Base-by-base conservation (phyloP, 2,329 filamentous ascomycete species). In the Neonectria magnoliae region DNA sequence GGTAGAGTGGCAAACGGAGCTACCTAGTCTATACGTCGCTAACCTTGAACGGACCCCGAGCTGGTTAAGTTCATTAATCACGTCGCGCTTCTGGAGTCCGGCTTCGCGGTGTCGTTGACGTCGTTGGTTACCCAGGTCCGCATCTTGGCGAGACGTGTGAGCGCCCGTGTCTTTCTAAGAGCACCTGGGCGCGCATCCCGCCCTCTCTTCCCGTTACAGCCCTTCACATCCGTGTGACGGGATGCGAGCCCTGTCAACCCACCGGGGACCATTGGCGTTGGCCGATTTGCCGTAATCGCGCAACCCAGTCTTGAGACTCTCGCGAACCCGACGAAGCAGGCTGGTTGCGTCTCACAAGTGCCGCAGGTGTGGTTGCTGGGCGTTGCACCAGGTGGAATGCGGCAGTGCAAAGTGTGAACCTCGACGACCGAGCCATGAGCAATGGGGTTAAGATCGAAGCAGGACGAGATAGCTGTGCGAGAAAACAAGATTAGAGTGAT, bases 331-430 rank as follows among this genome's bases (percentile, higher is more conserved):
- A 41, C 20, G 22, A n/a, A 2, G 25, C 38, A 55, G 22, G 27
- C 25, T 27, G 20, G 31, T 42, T 27, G 50, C 50, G 22, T 58
- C 41, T 31, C 47, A 33, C 20, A 16, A 25, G 25, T 25, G 25
- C 8, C 22, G 5, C 51, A 9, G 42, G n/a, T 25, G n/a, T 41
- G 31, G 42, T 44, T 57, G 59, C 44, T 33, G 27, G 36, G 55
- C 31, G 48, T 63, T 53, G 33, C 60, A 58, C 54, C 18, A 27
- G 29, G 41, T 63, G 60, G 48, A 58, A 63, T 58, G 60, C 54
- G 33, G 48, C 22, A 11, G 50, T 8, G 22, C 25, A 41, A 45
- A 14, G 27, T 13, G 27, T 13, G 27, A 51, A 51, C 27, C 4
- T 50, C n/a, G 47, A 50, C 47, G 9, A 29, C 51, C 27, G 22